A percentile compares a stretch with the other conserved stretches of the same genome.
These are phyloP conservation scores for Termitomyces sp. DNA, from an alignment of 768 basidiomycete genomes.

Conservation along the genomic window DNA sequence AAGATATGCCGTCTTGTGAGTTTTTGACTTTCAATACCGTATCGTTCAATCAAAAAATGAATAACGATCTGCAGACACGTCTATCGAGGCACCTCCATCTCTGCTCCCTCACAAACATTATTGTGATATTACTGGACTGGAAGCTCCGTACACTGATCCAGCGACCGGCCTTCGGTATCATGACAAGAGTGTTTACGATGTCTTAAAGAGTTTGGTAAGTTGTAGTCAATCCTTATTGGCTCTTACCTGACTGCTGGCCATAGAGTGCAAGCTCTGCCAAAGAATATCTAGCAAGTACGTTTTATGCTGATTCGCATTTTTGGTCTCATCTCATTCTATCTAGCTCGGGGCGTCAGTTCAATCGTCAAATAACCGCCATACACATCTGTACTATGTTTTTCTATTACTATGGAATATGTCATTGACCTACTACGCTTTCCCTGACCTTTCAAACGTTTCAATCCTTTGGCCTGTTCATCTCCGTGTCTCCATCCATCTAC, in stretches of 20 bases:
- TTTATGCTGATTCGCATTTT: neutral
- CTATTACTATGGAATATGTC: neutral
- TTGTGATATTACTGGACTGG: slow-evolving; percentile 86
- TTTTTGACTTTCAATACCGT: neutral
- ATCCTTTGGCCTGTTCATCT: neutral
- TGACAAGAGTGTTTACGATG: slow-evolving; percentile 84
- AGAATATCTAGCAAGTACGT: slow-evolving; percentile 67
- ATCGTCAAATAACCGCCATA: slow-evolving; percentile 37
- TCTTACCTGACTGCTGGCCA: neutral
- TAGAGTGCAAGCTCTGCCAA: slow-evolving; percentile 72
- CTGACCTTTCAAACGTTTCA: neutral
- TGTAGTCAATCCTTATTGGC: neutral
- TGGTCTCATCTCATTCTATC: neutral
- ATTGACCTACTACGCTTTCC: neutral
- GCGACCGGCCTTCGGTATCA: slow-evolving; percentile 78
- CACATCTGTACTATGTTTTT: neutral
- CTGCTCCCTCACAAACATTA: slow-evolving; percentile 73
- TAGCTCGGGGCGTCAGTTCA: slow-evolving; percentile 44
- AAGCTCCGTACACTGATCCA: slow-evolving; percentile 84
- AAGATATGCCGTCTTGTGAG: slow-evolving; percentile 74
- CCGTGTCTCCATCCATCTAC: neutral
- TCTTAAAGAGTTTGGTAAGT: slow-evolving; percentile 71
- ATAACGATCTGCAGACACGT: slow-evolving; percentile 51
- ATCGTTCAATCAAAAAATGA: neutral
- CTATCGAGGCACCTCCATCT: slow-evolving; percentile 85